Evolutionary conservation across 1,139 yeast species (phyloP), one percentile per base, ranked within the genome.

Genomic region (Zygoascus sp.): DNA sequence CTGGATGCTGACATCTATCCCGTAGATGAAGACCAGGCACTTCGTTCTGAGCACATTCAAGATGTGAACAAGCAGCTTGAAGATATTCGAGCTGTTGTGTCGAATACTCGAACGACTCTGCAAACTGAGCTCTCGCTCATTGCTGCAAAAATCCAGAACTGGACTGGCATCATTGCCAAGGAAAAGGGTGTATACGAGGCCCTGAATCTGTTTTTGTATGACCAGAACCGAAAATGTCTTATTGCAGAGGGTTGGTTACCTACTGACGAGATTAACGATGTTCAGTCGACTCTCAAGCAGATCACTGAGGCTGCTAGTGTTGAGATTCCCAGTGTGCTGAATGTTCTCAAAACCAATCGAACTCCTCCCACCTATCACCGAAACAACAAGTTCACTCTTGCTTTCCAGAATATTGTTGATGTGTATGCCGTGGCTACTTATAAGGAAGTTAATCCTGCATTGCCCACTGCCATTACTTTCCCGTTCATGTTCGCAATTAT

Each of bases 191-290:
- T 89, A 32, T 88, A 80, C 64, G 78, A 82, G 54, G 76, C 86
- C 0, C 73, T 92, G 63, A 90, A 90, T 66, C 74, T 79, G 58
- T 89, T 90, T 66, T 86, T 84, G 61, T 87, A 81, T 63, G 97
- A 90, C 63, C 79, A 81, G 50, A 80, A 88, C 32, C 77, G 97
- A 66, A 79, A 92, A 58, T 85, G 95, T 51, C 72, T 92, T 48
- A 88, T 92, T 50, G 97, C 95, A n/a, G 98, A 92, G 71, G 99
- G 97, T 27, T 92, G 98, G 98, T 76, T 89, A 32, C 95, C 95
- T 42, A 63, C 69, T 23, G 74, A 72, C 53, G 82, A 78, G 50
- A 61, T 82, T 30, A 64, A 65, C 5, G 52, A 60, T 7, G 67
- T 79, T 32, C 75, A 75, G 58, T 58, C 63, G 17, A 66, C 75